These are phyloP conservation scores for Begonia masoniana DNA, from an alignment of 306 rosid species.

Conservation along the genomic window DNA sequence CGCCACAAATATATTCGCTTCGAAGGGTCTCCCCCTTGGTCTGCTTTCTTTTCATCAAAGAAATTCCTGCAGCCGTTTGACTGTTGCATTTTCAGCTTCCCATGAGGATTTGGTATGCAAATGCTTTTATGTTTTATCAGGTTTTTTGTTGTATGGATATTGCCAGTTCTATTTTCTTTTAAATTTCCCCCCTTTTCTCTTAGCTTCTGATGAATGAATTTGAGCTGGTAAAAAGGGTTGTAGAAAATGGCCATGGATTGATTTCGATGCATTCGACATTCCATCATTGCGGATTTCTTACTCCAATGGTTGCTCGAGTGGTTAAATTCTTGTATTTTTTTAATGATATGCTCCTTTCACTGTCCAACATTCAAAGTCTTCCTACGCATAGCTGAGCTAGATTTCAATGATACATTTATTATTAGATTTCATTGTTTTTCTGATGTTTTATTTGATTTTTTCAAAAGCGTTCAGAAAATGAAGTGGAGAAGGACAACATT, in stretches of 20 bases:
- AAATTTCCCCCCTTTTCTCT: not conserved
- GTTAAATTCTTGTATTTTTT: no score
- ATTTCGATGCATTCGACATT: no score
- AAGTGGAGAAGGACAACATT: conserved; percentile 36
- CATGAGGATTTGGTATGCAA: conserved; percentile 55
- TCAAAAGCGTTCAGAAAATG: conserved; percentile 38
- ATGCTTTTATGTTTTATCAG: no score
- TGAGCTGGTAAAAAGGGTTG: no score
- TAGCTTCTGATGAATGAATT: not conserved
- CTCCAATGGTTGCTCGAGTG: no score
- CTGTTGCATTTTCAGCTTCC: conserved; percentile 35
- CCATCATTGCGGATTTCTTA: no score
- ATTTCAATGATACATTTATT: conserved; percentile 4
- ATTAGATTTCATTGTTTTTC: not conserved
- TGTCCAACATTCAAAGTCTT: no score
- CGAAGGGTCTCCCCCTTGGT: conserved; percentile 10
- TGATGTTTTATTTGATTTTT: not conserved
- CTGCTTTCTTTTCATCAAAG: conserved; percentile 18
- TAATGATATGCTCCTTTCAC: no score
- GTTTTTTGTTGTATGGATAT: not conserved
- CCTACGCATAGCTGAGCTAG: not conserved
- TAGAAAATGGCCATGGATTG: no score
- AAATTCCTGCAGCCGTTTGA: conserved; percentile 16
- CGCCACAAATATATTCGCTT: conserved; percentile 10
- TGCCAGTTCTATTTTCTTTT: not conserved